These are phyloP conservation scores for Colletotrichum scovillei DNA, from an alignment of 2,329 filamentous ascomycete species.

Conservation along the genomic window DNA sequence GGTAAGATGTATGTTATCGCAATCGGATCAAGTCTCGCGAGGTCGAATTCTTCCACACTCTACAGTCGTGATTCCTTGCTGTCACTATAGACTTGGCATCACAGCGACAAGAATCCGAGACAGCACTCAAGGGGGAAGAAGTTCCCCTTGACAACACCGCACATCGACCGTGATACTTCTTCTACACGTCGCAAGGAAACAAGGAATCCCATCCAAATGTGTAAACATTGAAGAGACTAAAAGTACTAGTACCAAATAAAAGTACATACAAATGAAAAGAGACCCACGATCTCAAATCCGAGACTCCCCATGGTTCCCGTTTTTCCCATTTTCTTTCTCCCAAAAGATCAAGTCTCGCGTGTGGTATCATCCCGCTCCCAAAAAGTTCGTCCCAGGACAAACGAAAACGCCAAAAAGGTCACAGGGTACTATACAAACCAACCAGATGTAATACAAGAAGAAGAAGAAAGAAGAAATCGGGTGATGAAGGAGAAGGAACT, in stretches of 20 bases:
- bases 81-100: background rate
- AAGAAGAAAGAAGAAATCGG: background rate
- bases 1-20: no score
- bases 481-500: background rate
- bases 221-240: background rate
- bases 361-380: slow-evolving; percentile 31
- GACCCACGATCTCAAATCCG: background rate
- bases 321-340: background rate
- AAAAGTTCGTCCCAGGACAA: background rate
- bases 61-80: background rate
- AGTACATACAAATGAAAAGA: background rate
- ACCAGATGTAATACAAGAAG: background rate
- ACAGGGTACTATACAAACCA: slow-evolving; percentile 2
- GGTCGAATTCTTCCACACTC: background rate
- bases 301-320: slow-evolving; percentile 7
- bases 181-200: no score
- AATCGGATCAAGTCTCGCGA: no score
- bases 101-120: background rate
- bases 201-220: background rate
- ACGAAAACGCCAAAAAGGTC: slow-evolving; percentile 16
- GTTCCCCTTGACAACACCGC: no score
- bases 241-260: background rate
- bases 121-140: background rate
- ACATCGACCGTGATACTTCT: no score
- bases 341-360: background rate